These are phyloP conservation scores for Leptographium galeiforme DNA, from an alignment of 2,329 filamentous ascomycete genomes.

Conservation along the genomic window DNA sequence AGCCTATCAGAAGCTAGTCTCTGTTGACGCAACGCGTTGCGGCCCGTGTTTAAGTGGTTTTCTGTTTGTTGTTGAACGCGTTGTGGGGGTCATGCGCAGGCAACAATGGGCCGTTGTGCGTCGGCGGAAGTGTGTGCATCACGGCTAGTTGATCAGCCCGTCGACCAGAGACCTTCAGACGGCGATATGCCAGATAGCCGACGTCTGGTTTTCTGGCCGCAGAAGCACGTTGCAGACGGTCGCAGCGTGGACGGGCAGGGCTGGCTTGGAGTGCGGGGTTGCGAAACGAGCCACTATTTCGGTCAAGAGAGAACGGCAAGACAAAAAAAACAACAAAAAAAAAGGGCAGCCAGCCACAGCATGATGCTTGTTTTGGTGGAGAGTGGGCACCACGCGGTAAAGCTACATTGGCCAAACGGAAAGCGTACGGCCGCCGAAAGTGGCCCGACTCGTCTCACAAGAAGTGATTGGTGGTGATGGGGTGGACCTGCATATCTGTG, in stretches of 20 bases:
- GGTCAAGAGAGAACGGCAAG: not conserved
- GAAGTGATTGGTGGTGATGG: not conserved
- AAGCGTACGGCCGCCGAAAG: not conserved
- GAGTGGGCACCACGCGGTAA: no score
- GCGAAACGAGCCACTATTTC: no score
- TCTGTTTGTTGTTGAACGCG: not conserved
- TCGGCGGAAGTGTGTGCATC: not conserved
- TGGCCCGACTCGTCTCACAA: not conserved
- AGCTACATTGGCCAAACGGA: not conserved
- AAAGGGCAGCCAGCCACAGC: no score
- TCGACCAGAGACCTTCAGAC: no score
- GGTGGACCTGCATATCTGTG: not conserved
- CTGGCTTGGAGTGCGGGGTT: no score
- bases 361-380: no score
- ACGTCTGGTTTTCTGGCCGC: not conserved
- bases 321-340: not conserved
- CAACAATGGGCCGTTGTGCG: not conserved
- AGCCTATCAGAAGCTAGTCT: not conserved
- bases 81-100: not conserved
- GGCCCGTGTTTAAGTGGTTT: slow-evolving; percentile 6
- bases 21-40: not conserved
- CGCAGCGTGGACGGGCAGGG: no score
- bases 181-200: no score
- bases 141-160: not conserved
- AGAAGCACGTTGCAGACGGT: not conserved